A percentile compares a stretch with the other conserved stretches of the same genome.
Conservation (phyloP, 179 eudicot genomes). For the Silene noctiflora region DNA sequence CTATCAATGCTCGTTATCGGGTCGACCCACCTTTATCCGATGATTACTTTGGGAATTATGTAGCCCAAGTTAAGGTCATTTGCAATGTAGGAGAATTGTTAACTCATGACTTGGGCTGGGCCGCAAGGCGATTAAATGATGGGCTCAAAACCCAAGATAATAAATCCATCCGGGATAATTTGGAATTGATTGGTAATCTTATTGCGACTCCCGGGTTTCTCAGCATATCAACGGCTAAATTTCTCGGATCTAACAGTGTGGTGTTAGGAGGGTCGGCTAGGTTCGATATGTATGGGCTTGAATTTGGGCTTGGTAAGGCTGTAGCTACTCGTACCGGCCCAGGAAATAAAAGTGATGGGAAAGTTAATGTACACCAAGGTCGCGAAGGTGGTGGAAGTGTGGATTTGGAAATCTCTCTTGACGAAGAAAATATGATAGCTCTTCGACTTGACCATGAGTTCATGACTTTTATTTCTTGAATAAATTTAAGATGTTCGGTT, state of each 20-base stretch:
- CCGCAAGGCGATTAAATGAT: not conserved
- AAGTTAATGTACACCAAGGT: conserved; percentile 35
- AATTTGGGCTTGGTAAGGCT: conserved; percentile 50
- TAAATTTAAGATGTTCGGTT: no score
- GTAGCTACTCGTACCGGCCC: conserved; percentile 34
- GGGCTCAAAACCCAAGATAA: not conserved
- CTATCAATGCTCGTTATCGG: not conserved
- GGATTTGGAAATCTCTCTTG: conserved; percentile 26
- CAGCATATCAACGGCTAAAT: not conserved
- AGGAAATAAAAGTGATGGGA: conserved; percentile 35
- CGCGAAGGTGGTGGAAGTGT: conserved; percentile 35
- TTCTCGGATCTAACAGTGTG: not conserved
- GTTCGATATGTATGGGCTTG: conserved; percentile 36
- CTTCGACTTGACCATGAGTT: conserved; percentile 40
- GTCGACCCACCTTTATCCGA: conserved; percentile 16
- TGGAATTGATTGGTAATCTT: not conserved
- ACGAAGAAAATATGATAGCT: conserved; percentile 21
- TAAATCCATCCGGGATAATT: not conserved
- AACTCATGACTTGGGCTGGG: conserved; percentile 17
- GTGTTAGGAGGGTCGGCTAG: conserved; percentile 34
- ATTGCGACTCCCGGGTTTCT: not conserved
- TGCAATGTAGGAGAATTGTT: conserved; percentile 20
- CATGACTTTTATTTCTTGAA: conserved; percentile 13
- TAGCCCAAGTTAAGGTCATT: not conserved
- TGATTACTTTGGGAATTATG: conserved; percentile 9